Percentiles rank a stretch among this genome's conserved stretches.
Evolutionary conservation across 2,329 filamentous ascomycete species (phyloP).

Genomic region (Keithomyces neogunnii): DNA sequence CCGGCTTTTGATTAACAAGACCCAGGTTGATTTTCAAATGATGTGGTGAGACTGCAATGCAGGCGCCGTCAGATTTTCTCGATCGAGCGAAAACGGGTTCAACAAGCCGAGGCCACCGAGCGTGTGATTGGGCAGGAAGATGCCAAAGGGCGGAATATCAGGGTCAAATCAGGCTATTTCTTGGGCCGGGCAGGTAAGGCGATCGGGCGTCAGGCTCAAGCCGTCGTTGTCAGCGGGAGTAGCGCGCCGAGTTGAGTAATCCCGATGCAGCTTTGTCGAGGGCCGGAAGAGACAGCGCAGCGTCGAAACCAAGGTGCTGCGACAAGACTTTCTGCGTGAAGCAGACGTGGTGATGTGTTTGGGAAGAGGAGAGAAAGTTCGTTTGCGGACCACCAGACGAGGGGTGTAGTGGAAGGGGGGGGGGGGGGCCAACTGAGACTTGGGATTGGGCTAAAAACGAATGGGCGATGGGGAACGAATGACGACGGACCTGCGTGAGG

Average conservation of each 20-base stretch:
- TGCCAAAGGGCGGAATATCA: neutral
- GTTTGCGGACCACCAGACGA: neutral
- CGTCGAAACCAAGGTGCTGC: neutral
- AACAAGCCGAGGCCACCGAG: neutral
- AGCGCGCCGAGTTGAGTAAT: neutral
- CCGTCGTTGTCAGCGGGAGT: neutral
- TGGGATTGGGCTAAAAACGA: conserved; percentile 5
- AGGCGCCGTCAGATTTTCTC: neutral
- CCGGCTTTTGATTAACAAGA: neutral
- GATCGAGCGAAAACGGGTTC: neutral
- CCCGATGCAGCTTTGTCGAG: neutral
- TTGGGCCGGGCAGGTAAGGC: neutral
- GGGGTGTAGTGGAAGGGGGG: neutral
- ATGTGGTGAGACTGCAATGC: neutral
- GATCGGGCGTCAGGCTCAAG: neutral
- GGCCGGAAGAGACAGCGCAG: neutral
- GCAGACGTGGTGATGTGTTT: conserved; percentile 6
- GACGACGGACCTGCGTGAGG: conserved; percentile 1
- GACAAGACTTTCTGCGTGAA: conserved; percentile 1
- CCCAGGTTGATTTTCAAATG: neutral
- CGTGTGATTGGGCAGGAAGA: neutral
- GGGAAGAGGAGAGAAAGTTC: conserved; percentile 1
- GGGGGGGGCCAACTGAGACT: neutral
- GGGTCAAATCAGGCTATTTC: neutral
- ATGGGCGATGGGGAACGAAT: conserved; percentile 1